Evolutionary conservation across 169 alveolate genomes (phyloP), one percentile per base, ranked within the genome.

Genomic region (Babesia bigemina): DNA sequence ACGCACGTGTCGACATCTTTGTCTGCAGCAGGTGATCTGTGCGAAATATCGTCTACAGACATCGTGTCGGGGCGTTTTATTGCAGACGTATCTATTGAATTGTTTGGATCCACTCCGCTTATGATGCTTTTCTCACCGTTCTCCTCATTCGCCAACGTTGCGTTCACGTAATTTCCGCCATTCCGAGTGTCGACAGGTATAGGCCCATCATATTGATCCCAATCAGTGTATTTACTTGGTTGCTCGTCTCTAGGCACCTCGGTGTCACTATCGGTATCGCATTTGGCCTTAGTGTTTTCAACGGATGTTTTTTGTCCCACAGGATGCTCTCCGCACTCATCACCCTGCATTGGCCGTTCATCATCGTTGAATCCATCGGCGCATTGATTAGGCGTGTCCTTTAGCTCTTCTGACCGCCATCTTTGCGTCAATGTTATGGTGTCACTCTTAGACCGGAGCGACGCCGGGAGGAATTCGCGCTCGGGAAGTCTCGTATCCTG

Each of bases 401-500:
- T 33, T 33, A 33, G 10, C 17, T 16, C n/a, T 16, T 2, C 71
- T 36, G 57, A 9, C 26, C 28, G 49, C 66, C 76, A 67, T 33
- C 0, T 22, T 33, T 67, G 76, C 24, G 76, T 67, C 56, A 67
- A 21, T 14, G 45, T 67, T 10, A 63, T 52, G 47, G 24, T 39
- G n/a, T 21, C 48, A 13, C 45, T 33, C 28, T 55, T 63, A 63
- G 24, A 29, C 21, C 45, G 55, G 24, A 74, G 75, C 19, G 63
- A 19, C 17, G 50, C 48, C 49, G 84, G 84, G 24, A 74, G 33
- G 58, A 61, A 74, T 36, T 28, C 13, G 45, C 57, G 21, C 70
- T 74, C 84, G 16, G 61, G 75, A 13, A 74, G 45, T 48, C 84
- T 61, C 44, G 22, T 36, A 10, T 33, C 33, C 48, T 62, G 47